Evolutionary conservation across 208 protist genomes (phyloP).

Genomic region (Leptomonas seymouri): DNA sequence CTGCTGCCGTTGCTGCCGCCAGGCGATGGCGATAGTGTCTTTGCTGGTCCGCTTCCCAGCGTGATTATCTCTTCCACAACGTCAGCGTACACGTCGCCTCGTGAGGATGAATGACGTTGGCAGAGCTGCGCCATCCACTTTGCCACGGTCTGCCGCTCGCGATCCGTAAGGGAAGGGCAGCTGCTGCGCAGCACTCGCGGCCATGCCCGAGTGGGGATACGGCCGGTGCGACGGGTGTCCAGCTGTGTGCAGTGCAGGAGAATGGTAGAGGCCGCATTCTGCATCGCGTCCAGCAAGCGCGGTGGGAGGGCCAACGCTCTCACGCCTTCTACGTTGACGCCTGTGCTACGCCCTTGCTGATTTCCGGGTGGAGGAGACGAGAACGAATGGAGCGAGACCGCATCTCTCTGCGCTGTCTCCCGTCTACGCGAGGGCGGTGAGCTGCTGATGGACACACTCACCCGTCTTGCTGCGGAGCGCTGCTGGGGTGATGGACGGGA

Average conservation of each 20-base stretch:
- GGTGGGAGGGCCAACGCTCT: not conserved
- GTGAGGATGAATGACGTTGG: not conserved
- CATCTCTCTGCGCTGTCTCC: not conserved
- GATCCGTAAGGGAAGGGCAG: not conserved
- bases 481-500: too few species aligned
- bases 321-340: not conserved
- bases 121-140: not conserved
- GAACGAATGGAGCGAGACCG: not conserved
- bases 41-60: not conserved
- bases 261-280: slow-evolving; percentile 1
- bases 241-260: slow-evolving; percentile 3
- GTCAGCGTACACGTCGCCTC: slow-evolving; percentile 5
- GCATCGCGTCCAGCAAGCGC: slow-evolving; percentile 1
- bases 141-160: not conserved
- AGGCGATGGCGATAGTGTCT: too few species aligned
- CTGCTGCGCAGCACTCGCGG: slow-evolving; percentile 7
- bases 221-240: slow-evolving; percentile 6
- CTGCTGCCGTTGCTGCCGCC: not conserved
- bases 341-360: too few species aligned
- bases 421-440: not conserved
- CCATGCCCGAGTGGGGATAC: slow-evolving; percentile 3
- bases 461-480: slow-evolving; percentile 1
- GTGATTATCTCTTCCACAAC: slow-evolving; percentile 16
- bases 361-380: not conserved
- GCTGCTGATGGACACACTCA: slow-evolving; percentile 3